Percentiles rank a stretch among this genome's conserved stretches.
Evolutionary conservation across 202 grass and related monocot species (phyloP).

Genomic region (Schoenoplectus triqueter): DNA sequence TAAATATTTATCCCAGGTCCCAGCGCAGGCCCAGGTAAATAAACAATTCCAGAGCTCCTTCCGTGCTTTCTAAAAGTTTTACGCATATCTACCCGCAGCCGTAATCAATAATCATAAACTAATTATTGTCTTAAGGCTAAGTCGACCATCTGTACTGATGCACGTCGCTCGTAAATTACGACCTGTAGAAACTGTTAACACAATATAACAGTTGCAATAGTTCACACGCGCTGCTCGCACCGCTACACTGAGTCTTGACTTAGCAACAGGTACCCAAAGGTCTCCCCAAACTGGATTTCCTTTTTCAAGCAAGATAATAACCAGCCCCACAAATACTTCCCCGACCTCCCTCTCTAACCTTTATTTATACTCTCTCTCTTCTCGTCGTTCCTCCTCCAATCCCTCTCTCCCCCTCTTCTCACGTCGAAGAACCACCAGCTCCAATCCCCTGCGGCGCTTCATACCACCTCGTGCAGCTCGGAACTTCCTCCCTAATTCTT

Average conservation of each 20-base stretch:
- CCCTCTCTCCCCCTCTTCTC: background rate
- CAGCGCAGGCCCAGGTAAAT: background rate
- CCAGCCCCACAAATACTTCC: constrained; percentile 36
- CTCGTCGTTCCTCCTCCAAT: constrained; percentile 15
- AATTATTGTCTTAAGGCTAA: background rate
- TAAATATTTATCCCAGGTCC: background rate
- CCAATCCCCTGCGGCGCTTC: constrained; percentile 21
- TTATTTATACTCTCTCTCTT: constrained; percentile 35
- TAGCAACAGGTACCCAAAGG: constrained; percentile 3
- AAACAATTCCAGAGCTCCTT: background rate
- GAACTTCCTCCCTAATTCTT: background rate
- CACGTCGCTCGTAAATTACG: constrained; percentile 1
- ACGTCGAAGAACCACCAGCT: constrained; percentile 1
- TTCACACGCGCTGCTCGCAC: constrained; percentile 23
- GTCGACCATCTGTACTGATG: background rate
- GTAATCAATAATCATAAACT: background rate
- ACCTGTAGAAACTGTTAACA: background rate
- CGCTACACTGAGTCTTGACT: background rate
- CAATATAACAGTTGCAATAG: background rate
- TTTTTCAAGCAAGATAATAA: constrained; percentile 24
- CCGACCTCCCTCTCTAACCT: constrained; percentile 22
- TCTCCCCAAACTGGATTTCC: background rate
- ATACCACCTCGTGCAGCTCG: background rate
- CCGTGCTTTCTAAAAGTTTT: background rate
- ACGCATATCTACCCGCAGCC: background rate